Base-by-base conservation (phyloP, 2,329 filamentous ascomycete species). In the Colletotrichum sp. region DNA sequence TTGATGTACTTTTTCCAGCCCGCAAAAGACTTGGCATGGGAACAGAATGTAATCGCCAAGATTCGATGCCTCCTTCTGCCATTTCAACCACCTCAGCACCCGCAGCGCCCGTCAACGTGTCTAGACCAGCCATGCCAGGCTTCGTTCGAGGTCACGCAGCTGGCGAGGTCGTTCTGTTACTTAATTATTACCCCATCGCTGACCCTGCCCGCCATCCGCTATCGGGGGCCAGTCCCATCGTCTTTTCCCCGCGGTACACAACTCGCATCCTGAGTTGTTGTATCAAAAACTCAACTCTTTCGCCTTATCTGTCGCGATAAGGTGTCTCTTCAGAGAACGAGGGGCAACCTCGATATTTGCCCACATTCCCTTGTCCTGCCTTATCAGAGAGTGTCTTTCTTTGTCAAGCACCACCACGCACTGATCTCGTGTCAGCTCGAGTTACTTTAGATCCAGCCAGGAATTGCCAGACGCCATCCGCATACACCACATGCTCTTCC, bases 191-290 rank as follows among this genome's bases (percentile, higher is more conserved):
- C 77, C 77, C 75, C 77, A 76, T 78, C 68, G 75, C 71, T 70
- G 67, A 59, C 64, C 64, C 34, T 76, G 59, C 21, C 64, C 34
- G 52, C 71, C 52, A 75, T 76, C 72, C 75, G 75, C 57, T 76
- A 75, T 76, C 75, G 75, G 75, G 55, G 62, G 8, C 64, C 34
- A 63, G 68, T 34, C 65, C 83, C 84, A 85, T 85, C 65, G 44
- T 8, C 32, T 36, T 34, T 39, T 32, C 32, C 67, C 66, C 71
- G 55, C 44, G 66, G 59, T 63, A 44, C 62, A 72, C 60, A 32
- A 24, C 39, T 70, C 21, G 26, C 49, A 24, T 71, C 28, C 44
- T 52, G 34, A 59, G 39, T 34, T 32, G 55, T 68, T 44, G 36
- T 36, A 66, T 28, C 62, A 55, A 18, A 52, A 15, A 18, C 26